Conservation (phyloP, 2,329 filamentous ascomycete species). For the Aspergillus intermedius region DNA sequence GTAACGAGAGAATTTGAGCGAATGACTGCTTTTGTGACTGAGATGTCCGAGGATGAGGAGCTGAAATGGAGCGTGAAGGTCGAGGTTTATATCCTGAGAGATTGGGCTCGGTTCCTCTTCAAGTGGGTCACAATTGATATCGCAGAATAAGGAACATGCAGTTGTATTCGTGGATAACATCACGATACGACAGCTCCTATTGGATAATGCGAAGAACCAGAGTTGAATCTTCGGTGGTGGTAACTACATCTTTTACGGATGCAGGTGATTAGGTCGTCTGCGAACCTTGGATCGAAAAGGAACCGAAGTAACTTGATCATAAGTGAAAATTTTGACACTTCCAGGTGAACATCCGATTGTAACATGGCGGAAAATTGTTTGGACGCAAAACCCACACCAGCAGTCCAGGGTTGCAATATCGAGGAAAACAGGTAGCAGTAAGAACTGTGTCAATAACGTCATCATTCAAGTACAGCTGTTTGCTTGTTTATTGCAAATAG, state of each 20-base stretch:
- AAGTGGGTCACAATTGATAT: neutral
- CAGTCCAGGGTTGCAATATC: neutral
- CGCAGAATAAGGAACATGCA: neutral
- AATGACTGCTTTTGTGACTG: conserved; percentile 15
- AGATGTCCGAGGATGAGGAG: conserved; percentile 4
- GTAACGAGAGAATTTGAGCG: neutral
- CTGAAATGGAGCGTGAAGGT: neutral
- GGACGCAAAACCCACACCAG: conserved; percentile 1
- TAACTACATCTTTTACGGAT: conserved; percentile 8
- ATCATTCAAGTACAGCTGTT: neutral
- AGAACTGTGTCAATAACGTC: neutral
- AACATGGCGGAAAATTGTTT: conserved; percentile 24
- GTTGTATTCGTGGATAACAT: neutral
- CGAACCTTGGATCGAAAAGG: conserved; percentile 15
- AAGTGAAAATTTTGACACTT: conserved; percentile 4
- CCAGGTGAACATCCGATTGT: conserved; percentile 18
- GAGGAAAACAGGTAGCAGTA: neutral
- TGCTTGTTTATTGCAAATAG: neutral
- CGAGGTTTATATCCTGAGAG: neutral
- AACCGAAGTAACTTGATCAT: conserved; percentile 8
- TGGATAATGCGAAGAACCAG: neutral
- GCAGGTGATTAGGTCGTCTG: conserved; percentile 7
- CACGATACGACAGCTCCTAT: neutral
- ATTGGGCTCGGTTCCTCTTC: neutral
- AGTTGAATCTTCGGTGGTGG: neutral